Percentiles rank a stretch among this genome's conserved stretches.
Evolutionary conservation across 116 monocot genomes (phyloP).

Genomic region (Phalaenopsis hybrid): DNA sequence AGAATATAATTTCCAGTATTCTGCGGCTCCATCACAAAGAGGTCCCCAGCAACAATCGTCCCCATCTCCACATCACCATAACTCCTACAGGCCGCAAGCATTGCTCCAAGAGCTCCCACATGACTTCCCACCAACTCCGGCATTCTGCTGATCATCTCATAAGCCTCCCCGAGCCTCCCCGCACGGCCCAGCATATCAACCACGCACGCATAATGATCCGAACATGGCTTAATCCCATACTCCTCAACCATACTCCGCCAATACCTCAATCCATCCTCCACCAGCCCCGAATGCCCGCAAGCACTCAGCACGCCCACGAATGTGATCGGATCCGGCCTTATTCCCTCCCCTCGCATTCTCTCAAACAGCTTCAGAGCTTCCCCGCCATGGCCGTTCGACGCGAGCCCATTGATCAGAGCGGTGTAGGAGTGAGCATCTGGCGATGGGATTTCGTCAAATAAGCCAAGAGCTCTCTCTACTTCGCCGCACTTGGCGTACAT

Average conservation of each 20-base stretch:
- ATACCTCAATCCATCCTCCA: slow-evolving; percentile 40
- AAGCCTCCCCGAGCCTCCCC: slow-evolving; percentile 20
- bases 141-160: slow-evolving; percentile 41
- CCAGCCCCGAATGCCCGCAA: slow-evolving; percentile 63
- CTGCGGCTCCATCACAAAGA: slow-evolving; percentile 60
- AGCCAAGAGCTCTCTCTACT: too few relatives aligned
- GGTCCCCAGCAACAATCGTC: slow-evolving; percentile 44
- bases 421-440: slow-evolving; percentile 55
- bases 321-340: neutral
- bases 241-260: slow-evolving; percentile 49
- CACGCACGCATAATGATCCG: slow-evolving; percentile 66
- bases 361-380: slow-evolving; percentile 45
- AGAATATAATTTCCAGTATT: slow-evolving; percentile 82
- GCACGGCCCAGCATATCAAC: slow-evolving; percentile 51
- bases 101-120: slow-evolving; percentile 60
- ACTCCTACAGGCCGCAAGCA: slow-evolving; percentile 64
- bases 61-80: slow-evolving; percentile 47
- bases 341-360: slow-evolving; percentile 28
- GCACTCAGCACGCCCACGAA: slow-evolving; percentile 59
- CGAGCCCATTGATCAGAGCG: slow-evolving; percentile 66
- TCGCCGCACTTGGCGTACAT: slow-evolving; percentile 88
- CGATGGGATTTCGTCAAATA: slow-evolving; percentile 9
- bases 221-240: slow-evolving; percentile 26
- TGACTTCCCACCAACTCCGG: slow-evolving; percentile 17
- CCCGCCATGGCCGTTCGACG: slow-evolving; percentile 42